Percentiles rank a stretch among this genome's conserved stretches.
These are phyloP conservation scores for Toxicodendron radicans DNA, from an alignment of 345 rosid species.

Conservation along the genomic window DNA sequence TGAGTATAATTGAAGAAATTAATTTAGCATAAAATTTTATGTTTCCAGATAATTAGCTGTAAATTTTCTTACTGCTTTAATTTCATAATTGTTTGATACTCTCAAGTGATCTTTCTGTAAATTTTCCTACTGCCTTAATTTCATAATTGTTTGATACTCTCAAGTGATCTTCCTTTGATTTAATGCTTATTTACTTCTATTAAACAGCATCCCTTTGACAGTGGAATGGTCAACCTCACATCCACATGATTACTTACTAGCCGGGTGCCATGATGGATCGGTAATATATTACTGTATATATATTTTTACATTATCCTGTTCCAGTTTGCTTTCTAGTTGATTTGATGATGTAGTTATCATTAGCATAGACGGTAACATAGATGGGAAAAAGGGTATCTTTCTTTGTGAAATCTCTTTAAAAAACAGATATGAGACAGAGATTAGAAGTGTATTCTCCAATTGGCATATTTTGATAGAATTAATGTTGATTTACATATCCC, in stretches of 20 bases:
- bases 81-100: not conserved
- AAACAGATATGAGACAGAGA: not conserved
- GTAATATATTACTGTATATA: constrained; percentile 33
- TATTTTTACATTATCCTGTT: constrained; percentile 11
- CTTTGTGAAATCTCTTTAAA: not conserved
- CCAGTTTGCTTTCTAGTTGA: constrained; percentile 4
- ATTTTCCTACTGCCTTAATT: no score
- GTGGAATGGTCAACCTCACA: constrained; percentile 79
- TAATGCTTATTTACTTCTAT: constrained; percentile 27
- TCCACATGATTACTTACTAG: constrained; percentile 74
- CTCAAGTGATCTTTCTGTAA: constrained; percentile 5
- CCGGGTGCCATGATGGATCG: constrained; percentile 95
- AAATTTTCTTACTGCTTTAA: not conserved
- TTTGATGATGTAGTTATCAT: constrained; percentile 3
- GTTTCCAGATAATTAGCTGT: not conserved
- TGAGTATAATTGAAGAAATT: not conserved
- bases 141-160: not conserved
- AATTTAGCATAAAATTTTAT: not conserved
- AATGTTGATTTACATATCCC: not conserved
- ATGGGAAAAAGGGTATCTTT: not conserved
- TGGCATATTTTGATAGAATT: constrained; percentile 6
- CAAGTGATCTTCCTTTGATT: constrained; percentile 3
- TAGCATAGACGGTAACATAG: not conserved
- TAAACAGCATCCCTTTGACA: constrained; percentile 75
- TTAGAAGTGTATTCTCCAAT: constrained; percentile 1